Conservation (phyloP, 2,329 filamentous ascomycete genomes). For the Cladosporium sp. region DNA sequence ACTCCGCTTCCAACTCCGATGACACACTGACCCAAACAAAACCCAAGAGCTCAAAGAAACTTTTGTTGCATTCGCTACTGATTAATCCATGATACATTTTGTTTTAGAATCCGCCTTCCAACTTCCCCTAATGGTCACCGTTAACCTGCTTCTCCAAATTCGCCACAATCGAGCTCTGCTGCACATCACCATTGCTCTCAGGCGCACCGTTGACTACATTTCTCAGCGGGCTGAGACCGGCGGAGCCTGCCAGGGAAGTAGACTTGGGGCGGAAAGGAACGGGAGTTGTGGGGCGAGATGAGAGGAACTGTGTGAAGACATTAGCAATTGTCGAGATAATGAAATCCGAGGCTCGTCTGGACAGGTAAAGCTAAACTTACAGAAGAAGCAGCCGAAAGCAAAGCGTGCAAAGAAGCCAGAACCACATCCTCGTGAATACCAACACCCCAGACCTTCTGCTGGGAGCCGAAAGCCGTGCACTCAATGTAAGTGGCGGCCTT, state of each 20-base stretch:
- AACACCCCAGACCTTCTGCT: constrained; percentile 81
- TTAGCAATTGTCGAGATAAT: too few relatives aligned
- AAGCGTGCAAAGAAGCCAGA: constrained; percentile 81
- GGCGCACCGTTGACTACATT: constrained; percentile 33
- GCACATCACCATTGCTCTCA: constrained; percentile 32
- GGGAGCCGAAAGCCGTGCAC: constrained; percentile 68
- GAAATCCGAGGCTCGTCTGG: too few relatives aligned
- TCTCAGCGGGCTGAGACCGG: constrained; percentile 31
- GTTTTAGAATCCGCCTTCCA: neutral
- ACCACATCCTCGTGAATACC: constrained; percentile 92
- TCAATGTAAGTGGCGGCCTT: constrained; percentile 97
- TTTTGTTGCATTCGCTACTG: neutral
- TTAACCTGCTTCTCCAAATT: constrained; percentile 34
- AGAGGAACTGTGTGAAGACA: constrained; percentile 61
- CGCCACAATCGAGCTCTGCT: constrained; percentile 31
- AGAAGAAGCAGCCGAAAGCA: constrained; percentile 81
- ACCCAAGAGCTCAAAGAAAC: neutral
- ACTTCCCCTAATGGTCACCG: neutral
- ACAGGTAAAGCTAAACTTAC: too few relatives aligned
- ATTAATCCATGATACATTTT: neutral
- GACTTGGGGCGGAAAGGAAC: constrained; percentile 59
- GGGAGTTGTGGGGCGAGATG: constrained; percentile 68
- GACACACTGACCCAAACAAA: neutral
- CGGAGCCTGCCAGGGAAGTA: constrained; percentile 15
- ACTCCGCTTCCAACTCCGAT: too few relatives aligned